Conservation (phyloP, 352 stramenopile species). For the Phytophthora melonis region DNA sequence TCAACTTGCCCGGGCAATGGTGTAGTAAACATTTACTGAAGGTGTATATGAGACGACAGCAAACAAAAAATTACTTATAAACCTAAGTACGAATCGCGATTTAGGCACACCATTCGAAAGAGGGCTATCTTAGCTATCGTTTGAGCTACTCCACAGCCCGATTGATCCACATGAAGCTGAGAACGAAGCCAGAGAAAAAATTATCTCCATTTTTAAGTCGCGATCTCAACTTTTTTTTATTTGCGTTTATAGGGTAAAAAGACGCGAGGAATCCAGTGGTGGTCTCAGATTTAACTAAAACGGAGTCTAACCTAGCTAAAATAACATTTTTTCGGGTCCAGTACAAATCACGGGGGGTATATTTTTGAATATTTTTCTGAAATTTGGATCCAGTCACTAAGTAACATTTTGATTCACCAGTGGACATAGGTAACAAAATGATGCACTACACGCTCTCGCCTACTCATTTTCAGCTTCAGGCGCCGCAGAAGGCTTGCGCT, state of each 20-base stretch:
- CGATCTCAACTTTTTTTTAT: not conserved
- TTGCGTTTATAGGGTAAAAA: not conserved
- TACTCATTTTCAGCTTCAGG: not conserved
- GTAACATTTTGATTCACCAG: constrained; percentile 9
- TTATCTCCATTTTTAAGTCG: not conserved
- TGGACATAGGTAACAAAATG: constrained; percentile 3
- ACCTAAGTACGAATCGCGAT: constrained; percentile 1
- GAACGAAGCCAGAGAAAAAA: not conserved
- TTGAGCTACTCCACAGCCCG: not conserved
- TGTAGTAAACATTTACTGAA: no score
- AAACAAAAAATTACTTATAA: constrained; percentile 1
- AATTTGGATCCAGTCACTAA: constrained; percentile 1
- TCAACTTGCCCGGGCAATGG: no score
- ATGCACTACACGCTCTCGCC: not conserved
- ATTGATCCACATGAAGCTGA: not conserved
- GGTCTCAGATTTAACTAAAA: not conserved
- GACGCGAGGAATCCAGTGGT: not conserved
- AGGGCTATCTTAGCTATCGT: not conserved
- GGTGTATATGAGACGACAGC: not conserved
- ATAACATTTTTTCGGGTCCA: not conserved
- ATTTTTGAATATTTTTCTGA: not conserved
- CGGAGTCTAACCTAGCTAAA: not conserved
- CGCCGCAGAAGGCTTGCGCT: not conserved
- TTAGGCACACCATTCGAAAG: not conserved
- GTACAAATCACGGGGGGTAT: constrained; percentile 1